Evolutionary conservation across 116 monocot genomes (phyloP).

Genomic region (Trichopus zeylanicus): DNA sequence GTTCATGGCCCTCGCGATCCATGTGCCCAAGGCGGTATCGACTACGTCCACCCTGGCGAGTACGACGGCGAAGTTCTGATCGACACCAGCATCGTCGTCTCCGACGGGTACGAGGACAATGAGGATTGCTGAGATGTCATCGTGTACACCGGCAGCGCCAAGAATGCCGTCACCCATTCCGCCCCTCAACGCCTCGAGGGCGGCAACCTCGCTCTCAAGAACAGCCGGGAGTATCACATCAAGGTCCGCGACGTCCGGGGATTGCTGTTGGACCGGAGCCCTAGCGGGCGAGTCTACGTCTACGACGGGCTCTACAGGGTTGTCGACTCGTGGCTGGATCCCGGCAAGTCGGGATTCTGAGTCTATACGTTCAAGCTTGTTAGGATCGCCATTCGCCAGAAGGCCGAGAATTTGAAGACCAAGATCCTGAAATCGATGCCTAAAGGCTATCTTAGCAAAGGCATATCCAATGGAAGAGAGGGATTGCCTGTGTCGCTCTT

Average conservation of each 20-base stretch:
- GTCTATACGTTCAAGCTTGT: slow-evolving; percentile 47
- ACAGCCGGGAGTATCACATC: slow-evolving; percentile 33
- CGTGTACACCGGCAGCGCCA: slow-evolving; percentile 45
- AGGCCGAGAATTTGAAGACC: slow-evolving; percentile 24
- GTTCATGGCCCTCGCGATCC: slow-evolving; percentile 32
- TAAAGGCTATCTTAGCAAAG: slow-evolving; percentile 14
- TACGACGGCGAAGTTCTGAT: slow-evolving; percentile 20
- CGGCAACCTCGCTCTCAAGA: slow-evolving; percentile 40
- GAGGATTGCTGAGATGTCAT: slow-evolving; percentile 32
- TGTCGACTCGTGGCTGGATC: slow-evolving; percentile 20
- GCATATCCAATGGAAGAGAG: slow-evolving; percentile 35
- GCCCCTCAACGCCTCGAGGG: slow-evolving; percentile 26
- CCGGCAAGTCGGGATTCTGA: slow-evolving; percentile 35
- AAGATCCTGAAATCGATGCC: slow-evolving; percentile 9
- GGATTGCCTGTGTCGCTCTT: slow-evolving; percentile 20
- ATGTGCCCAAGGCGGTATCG: slow-evolving; percentile 41
- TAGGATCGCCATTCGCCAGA: slow-evolving; percentile 10
- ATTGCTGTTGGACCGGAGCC: slow-evolving; percentile 10
- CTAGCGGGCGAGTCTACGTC: slow-evolving; percentile 31
- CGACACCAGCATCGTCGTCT: slow-evolving; percentile 43
- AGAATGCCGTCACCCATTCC: slow-evolving; percentile 10
- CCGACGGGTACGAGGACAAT: slow-evolving; percentile 47
- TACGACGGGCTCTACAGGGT: slow-evolving; percentile 53
- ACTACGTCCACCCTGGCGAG: slow-evolving; percentile 16
- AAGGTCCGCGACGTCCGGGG: slow-evolving; percentile 44